These are phyloP conservation scores for Fusarium albosuccineum DNA, from an alignment of 2,329 filamentous ascomycete genomes.

Conservation along the genomic window DNA sequence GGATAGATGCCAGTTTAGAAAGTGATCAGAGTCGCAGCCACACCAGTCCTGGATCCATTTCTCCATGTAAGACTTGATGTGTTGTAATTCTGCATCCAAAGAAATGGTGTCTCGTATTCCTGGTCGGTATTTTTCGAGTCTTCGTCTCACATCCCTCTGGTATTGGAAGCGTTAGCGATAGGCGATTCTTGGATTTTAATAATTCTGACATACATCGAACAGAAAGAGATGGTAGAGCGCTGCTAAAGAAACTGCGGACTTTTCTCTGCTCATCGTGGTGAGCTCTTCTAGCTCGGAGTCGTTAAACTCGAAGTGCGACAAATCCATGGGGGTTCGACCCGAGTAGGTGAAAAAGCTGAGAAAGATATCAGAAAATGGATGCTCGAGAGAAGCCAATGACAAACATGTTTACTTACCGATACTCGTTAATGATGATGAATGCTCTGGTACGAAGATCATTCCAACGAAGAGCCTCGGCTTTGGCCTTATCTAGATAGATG, in stretches of 20 bases:
- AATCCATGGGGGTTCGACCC: neutral
- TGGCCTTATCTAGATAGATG: neutral
- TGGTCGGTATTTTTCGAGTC: neutral
- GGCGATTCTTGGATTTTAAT: no score
- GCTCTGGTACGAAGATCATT: neutral
- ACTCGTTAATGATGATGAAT: neutral
- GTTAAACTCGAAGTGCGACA: neutral
- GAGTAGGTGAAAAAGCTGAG: neutral
- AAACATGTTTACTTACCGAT: neutral
- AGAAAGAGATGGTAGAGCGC: neutral
- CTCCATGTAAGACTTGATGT: neutral
- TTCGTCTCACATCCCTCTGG: neutral
- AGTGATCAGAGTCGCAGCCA: no score
- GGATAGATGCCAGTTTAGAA: neutral
- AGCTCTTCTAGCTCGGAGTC: neutral
- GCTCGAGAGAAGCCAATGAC: no score
- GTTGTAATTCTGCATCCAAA: neutral
- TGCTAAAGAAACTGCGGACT: no score
- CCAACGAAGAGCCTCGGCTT: neutral
- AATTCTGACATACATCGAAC: neutral
- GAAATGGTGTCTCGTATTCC: neutral
- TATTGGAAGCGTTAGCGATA: no score
- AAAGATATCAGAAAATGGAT: neutral
- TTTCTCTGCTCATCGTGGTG: no score
- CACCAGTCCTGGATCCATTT: neutral